A percentile compares a stretch with the other conserved stretches of the same genome.
These are phyloP conservation scores for Peronosclerospora sorghi DNA, from an alignment of 352 stramenopile species.

Conservation along the genomic window DNA sequence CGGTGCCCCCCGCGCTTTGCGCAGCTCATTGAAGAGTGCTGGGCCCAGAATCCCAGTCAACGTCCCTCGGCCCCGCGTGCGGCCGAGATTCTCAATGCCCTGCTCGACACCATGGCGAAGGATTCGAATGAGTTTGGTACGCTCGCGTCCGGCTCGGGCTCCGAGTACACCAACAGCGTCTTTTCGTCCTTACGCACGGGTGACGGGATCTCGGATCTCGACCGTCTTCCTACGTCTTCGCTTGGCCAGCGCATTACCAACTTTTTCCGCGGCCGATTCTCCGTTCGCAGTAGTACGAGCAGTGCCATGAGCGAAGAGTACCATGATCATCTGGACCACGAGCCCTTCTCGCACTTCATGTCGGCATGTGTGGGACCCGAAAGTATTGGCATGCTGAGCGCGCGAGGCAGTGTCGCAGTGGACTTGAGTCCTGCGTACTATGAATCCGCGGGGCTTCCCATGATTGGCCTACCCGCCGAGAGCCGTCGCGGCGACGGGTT, in stretches of 20 bases:
- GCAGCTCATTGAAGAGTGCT: conserved; percentile 52
- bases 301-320: conserved; percentile 29
- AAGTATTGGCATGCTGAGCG: conserved; percentile 18
- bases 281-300: conserved; percentile 29
- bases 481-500: conserved; percentile 26
- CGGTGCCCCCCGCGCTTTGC: conserved; percentile 43
- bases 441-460: conserved; percentile 18
- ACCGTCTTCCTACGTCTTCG: conserved; percentile 33
- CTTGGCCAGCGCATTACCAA: conserved; percentile 50
- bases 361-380: conserved; percentile 26
- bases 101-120: conserved; percentile 44
- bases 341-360: conserved; percentile 37
- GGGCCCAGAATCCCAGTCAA: conserved; percentile 31
- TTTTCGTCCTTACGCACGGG: conserved; percentile 39
- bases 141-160: conserved; percentile 18
- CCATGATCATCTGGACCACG: conserved; percentile 20
- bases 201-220: conserved; percentile 21
- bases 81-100: conserved; percentile 34
- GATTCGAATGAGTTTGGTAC: conserved; percentile 22
- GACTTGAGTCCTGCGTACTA: conserved; percentile 15
- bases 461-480: conserved; percentile 21
- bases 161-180: conserved; percentile 49
- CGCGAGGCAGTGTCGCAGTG: conserved; percentile 19
- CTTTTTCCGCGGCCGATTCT: conserved; percentile 46
- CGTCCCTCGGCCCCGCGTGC: conserved; percentile 39